Evolutionary conservation across 371 early-diverging fungal genomes (phyloP), one percentile per base, ranked within the genome.

Genomic region (Haplosporangium sp.): DNA sequence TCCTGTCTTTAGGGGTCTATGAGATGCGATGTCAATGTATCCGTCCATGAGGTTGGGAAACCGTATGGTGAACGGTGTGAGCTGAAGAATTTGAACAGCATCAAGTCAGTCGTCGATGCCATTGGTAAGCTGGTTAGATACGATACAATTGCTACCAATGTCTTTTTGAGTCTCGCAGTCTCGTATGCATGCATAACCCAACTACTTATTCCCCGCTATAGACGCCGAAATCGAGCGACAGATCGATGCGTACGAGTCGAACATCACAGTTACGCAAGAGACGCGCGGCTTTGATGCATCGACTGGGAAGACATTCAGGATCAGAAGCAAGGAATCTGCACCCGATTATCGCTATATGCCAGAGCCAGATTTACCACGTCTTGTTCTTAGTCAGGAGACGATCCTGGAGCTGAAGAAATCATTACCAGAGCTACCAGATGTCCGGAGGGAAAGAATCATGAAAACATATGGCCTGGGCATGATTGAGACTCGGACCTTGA

Each of bases 21-120:
- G 86, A 88, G 98, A 29, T 95, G 95, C 66, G 98, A 97, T 83
- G 94, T 96, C 40, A 97, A 97, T 70, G 93, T 97, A 10, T 96
- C 96, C 7, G 93, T 96, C 1, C 83, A 85, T 43, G 69, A 81
- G 59, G 66, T 68, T 6, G 87, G 85, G 2, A 75, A 80, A n/a
- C 83, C 83, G 10, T 88, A 87, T 43, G 94, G 95, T 6, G 87
- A 87, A 0, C 87, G 95, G 0, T 91, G 92, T 59, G 98, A 97
- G 75, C 74, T 97, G 46, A 97, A 97, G 69, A 96, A 97, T 67
- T 73, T 97, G n/a, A 92, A 93, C 62, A 93, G 93, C 59, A 81
- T 96, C 29, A 90, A 89, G 50, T 86, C 91, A 16, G 83, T 97
- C 14, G 85, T 87, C 36, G 76, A 83, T 64, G 94, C 93, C 1